phyloP scores from a whole-genome alignment of 139 green algal genomes.

The Closterium sp. region DNA sequence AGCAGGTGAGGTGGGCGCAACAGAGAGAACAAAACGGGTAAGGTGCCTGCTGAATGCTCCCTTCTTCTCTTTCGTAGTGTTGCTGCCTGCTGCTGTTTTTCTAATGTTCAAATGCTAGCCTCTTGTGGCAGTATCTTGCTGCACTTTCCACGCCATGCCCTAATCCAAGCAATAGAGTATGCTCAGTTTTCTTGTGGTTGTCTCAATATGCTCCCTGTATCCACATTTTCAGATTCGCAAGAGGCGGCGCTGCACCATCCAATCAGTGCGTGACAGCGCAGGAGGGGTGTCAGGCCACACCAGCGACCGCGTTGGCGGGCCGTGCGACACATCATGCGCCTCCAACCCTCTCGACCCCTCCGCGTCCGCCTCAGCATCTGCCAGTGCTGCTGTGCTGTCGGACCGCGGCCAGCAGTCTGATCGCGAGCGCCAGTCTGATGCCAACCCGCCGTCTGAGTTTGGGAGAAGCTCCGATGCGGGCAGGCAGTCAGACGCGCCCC shows the following conservation, averaged over 20 bases:
- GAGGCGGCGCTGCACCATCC: not conserved
- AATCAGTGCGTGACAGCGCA: not conserved
- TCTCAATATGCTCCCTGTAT: too few species aligned
- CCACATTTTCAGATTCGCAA: not conserved
- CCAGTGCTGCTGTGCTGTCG: not conserved
- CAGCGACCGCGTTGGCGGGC: not conserved
- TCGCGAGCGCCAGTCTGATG: not conserved
- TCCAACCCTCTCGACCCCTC: not conserved
- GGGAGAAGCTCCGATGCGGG: not conserved
- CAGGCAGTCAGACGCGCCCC: too few species aligned
- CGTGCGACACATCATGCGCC: not conserved
- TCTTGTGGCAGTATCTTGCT: too few species aligned
- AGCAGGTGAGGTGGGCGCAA: too few species aligned
- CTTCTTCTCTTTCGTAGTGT: too few species aligned
- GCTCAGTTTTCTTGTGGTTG: too few species aligned
- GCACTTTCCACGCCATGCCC: too few species aligned
- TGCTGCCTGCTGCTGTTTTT: too few species aligned
- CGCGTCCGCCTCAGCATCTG: not conserved
- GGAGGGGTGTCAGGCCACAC: not conserved
- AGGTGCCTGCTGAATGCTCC: too few species aligned
- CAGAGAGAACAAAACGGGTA: too few species aligned
- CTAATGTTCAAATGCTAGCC: too few species aligned
- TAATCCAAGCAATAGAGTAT: too few species aligned
- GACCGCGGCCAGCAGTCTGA: not conserved
- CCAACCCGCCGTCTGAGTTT: not conserved